These are phyloP conservation scores for Pontederia crassipes DNA, from an alignment of 176 grass and related monocot species.

Conservation along the genomic window DNA sequence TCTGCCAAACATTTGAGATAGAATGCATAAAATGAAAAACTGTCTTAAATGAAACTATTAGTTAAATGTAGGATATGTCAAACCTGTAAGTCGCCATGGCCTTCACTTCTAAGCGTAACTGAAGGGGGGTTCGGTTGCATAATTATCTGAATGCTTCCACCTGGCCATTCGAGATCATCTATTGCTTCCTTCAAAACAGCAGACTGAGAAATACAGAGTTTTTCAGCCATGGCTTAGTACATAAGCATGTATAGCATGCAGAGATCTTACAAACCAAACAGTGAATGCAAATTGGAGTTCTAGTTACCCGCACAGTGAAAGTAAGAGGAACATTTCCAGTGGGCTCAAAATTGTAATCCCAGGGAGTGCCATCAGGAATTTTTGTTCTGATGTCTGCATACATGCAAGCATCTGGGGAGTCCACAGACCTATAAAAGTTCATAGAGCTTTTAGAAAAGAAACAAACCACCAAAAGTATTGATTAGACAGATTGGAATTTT, in stretches of 20 bases:
- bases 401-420: conserved; percentile 60
- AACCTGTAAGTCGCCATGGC: conserved; percentile 92
- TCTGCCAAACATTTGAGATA: conserved; percentile 27
- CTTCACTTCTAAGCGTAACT: conserved; percentile 69
- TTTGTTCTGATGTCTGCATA: conserved; percentile 97
- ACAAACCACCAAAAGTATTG: background rate
- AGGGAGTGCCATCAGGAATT: conserved; percentile 80
- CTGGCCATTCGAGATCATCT: conserved; percentile 91
- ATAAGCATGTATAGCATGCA: background rate
- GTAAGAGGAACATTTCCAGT: conserved; percentile 54
- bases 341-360: conserved; percentile 84
- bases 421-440: conserved; percentile 44
- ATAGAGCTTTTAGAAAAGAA: background rate
- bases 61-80: background rate
- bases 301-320: conserved; percentile 64
- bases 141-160: conserved; percentile 69
- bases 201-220: conserved; percentile 39
- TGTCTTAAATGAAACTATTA: background rate
- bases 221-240: background rate
- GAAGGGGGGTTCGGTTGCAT: conserved; percentile 58
- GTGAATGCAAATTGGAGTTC: background rate
- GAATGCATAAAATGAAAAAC: conserved; percentile 1
- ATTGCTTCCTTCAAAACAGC: conserved; percentile 74
- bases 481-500: no score
- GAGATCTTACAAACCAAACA: conserved; percentile 5